Base-by-base conservation (phyloP, 2,329 filamentous ascomycete genomes). In the Pseudocercospora cruenta region DNA sequence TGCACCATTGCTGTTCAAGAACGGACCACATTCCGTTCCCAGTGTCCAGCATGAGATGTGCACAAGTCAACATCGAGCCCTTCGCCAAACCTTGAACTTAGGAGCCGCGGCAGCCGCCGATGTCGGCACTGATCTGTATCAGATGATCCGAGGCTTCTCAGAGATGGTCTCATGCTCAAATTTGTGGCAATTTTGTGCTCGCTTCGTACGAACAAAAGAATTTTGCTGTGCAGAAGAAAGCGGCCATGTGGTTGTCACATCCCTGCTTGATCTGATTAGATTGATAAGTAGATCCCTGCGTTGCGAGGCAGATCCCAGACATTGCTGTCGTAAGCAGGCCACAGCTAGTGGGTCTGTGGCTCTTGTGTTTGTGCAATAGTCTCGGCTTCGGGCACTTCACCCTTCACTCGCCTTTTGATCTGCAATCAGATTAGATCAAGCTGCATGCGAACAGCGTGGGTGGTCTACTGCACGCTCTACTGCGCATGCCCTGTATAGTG, bases 361-460 rank as follows among this genome's bases (percentile, higher is more conserved):
- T 53, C 22, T 53, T 24, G 49, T 47, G 43, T 19, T 19, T 47
- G 14, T 19, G 14, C 39, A 16, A 19, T 45, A 19, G 39, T 45
- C 39, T 45, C 19, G 39, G 39, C n/a, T 9, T 22, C n/a, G 43
- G 43, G 9, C 16, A 47, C 5, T 22, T 19, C 3, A 14, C 21
- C 9, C 10, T 22, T 9, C 6, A 19, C 22, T 53, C 49, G 49
- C 49, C 12, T 53, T 24, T 26, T 14, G 49, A 53, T 53, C 49
- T 53, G 24, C 49, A 53, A 53, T 53, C 49, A 53, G 49, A 53
- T 53, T 53, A 53, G 49, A 53, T 53, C 49, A 24, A 53, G 22
- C 49, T 53, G 49, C 49, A 53, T 53, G 22, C 4, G 24, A 22
- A 53, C 12, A 26, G 49, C 49, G 49, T 53, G 49, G 49, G 22